Percentiles rank a stretch among this genome's conserved stretches.
Conservation (phyloP, 768 basidiomycete genomes). For the Kwoniella pini region DNA sequence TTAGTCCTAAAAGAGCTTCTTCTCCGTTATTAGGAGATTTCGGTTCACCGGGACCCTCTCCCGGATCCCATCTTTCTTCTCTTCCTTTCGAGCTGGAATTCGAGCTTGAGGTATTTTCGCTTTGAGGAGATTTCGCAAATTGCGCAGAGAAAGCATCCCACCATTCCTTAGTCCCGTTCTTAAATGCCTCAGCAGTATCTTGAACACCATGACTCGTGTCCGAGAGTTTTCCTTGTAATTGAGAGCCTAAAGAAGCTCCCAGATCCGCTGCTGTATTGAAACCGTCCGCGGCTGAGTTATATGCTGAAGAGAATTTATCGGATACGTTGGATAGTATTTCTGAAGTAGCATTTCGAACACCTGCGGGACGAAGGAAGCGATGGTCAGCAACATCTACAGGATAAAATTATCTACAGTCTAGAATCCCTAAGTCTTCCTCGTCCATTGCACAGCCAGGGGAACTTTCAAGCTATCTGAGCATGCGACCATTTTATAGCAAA, state of each 20-base stretch:
- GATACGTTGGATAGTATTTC: constrained; percentile 65
- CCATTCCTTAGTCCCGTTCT: constrained; percentile 48
- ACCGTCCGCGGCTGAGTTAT: constrained; percentile 34
- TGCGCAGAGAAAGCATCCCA: constrained; percentile 48
- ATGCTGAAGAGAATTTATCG: constrained; percentile 36
- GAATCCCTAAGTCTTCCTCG: too few species aligned
- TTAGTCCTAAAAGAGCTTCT: constrained; percentile 39
- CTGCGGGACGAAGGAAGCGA: constrained; percentile 17
- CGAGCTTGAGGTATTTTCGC: not conserved
- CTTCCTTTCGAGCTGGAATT: constrained; percentile 8
- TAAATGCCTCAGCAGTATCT: constrained; percentile 38
- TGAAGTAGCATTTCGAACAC: constrained; percentile 69
- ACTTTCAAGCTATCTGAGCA: too few species aligned
- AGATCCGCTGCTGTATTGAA: constrained; percentile 55
- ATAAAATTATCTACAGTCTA: too few species aligned
- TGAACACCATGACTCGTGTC: constrained; percentile 30
- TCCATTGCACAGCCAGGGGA: too few species aligned
- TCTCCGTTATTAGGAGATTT: constrained; percentile 28
- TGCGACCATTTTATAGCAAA: too few species aligned
- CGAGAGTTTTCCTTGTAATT: constrained; percentile 61
- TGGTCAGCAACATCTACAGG: not conserved
- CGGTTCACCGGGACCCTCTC: constrained; percentile 48
- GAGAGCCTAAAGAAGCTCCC: constrained; percentile 74
- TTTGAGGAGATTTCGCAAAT: constrained; percentile 20
- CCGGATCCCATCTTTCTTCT: constrained; percentile 36